These are phyloP conservation scores for Phytomonas sp. DNA, from an alignment of 208 protist species.

Conservation along the genomic window DNA sequence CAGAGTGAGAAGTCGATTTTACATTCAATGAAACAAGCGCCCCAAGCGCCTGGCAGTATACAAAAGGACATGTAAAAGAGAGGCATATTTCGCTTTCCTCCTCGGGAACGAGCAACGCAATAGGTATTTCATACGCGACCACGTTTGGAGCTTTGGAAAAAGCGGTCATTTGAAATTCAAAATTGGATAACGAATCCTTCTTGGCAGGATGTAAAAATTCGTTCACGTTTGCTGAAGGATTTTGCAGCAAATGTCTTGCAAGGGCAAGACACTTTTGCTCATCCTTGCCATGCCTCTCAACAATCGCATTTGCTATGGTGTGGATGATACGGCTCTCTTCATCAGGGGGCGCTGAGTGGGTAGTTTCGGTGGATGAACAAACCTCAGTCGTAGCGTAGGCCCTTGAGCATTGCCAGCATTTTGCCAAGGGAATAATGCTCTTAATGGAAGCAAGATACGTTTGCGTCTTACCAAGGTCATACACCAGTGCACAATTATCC, in stretches of 20 bases:
- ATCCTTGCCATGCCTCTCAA: slow-evolving; percentile 1
- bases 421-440: slow-evolving; percentile 34
- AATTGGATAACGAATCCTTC: background rate
- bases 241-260: background rate
- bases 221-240: background rate
- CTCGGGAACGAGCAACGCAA: slow-evolving; percentile 25
- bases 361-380: slow-evolving; percentile 15
- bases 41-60: slow-evolving; percentile 26
- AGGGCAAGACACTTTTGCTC: background rate
- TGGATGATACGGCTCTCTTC: slow-evolving; percentile 27
- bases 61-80: slow-evolving; percentile 44
- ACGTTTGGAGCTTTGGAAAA: background rate
- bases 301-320: slow-evolving; percentile 23
- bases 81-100: slow-evolving; percentile 20
- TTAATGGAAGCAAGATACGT: slow-evolving; percentile 22
- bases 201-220: background rate
- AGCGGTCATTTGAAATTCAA: background rate
- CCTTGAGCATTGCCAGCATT: slow-evolving; percentile 32
- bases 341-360: slow-evolving; percentile 22
- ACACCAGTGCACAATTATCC: slow-evolving; percentile 14
- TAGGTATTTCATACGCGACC: slow-evolving; percentile 23
- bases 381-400: slow-evolving; percentile 21
- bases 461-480: slow-evolving; percentile 12
- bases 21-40: slow-evolving; percentile 37
- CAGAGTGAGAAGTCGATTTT: background rate